Base-by-base conservation (phyloP, 164 flowering plant genomes). In the Paratinospora sagittata region DNA sequence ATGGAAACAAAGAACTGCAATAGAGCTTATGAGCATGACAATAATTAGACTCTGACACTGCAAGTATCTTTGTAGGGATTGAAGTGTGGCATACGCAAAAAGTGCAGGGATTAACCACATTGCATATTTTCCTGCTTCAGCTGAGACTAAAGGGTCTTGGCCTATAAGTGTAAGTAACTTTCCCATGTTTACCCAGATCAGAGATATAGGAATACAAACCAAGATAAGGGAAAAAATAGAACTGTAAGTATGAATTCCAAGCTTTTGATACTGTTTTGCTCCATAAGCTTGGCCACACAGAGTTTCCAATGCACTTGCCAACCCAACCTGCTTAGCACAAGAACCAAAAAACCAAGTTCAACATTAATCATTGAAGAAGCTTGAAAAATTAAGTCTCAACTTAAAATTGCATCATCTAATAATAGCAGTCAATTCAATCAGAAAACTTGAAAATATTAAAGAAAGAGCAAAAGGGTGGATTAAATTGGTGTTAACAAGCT, bases 261-360 rank as follows among this genome's bases (percentile, higher is more conserved):
- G 71, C 68, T 82, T 78, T 23, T 63, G 70, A 64, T 85, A 87
- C 71, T 87, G 89, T 24, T 78, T 62, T 49, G 88, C 91, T 67
- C 91, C 91, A 80, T 78, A 83, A 55, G 89, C 89, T 80, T 87
- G 91, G 0, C 91, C 91, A 66, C 85, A 83, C 23, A 83, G 72
- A 17, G 91, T 87, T 72, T 87, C 91, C 73, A 87, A 63, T 36
- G 81, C 89, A 75, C 84, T 72, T 6, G 89, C 79, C 88, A 87
- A 78, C 72, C 91, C 91, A 16, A 73, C 36, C 91, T 85, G 86
- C 65, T 72, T 57, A 45, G 5, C 26, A 69, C 2, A 60, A 21
- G 66, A 16, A 71, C 19, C 19, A 30, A 47, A 47, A 47, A 47
- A 47, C 34, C 34, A 30, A 30, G 34, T 30, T 30, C 34, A 30